Base-by-base conservation (phyloP, 148 eudicot species). In the Rhododendron kiyosumense region DNA sequence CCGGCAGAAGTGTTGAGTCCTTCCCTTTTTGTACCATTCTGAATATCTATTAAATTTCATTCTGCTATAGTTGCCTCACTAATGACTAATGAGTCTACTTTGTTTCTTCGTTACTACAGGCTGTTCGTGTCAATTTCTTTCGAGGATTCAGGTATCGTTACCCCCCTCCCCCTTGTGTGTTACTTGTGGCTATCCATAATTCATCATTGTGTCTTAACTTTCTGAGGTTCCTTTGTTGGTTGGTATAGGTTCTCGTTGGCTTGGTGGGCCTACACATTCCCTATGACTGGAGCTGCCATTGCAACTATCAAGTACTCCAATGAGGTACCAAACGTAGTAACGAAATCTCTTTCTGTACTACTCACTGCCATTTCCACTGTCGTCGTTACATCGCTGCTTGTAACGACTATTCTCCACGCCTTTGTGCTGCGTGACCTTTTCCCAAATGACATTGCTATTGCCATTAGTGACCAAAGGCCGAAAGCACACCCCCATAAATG, bases 221-320 rank as follows among this genome's bases (percentile, higher is more conserved):
- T 78, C 48, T 78, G 71, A 79, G 18, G 46, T 49, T 77, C 38
- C 30, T 84, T 67, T 81, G 24, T 43, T 89, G 43, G 49, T n/a
- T 38, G 45, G 73, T 13, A 17, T 73, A 93, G 94, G 88, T 96
- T 96, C 89, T 96, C 99, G 45, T 85, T 97, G 88, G 92, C 98
- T 45, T 97, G 99, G 99, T 97, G 99, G 99, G 98, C 99, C 5
- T 95, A 97, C 89, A 97, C 99, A 43, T 95, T 97, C 85, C 99
- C 99, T 0, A 97, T 93, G 98, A 97, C 99, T 0, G 96, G 93
- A 34, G 98, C 95, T 26, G 93, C 99, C 76, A 92, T 94, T 9
- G 98, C 98, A n/a, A 93, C 98, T 10, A 91, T 97, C 73, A 83
- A 83, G 65, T 97, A 95, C 93, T 85, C 98, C 4, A 87, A 81